Base-by-base conservation (phyloP, 2,329 filamentous ascomycete species). In the Pezicula neosporulosa region DNA sequence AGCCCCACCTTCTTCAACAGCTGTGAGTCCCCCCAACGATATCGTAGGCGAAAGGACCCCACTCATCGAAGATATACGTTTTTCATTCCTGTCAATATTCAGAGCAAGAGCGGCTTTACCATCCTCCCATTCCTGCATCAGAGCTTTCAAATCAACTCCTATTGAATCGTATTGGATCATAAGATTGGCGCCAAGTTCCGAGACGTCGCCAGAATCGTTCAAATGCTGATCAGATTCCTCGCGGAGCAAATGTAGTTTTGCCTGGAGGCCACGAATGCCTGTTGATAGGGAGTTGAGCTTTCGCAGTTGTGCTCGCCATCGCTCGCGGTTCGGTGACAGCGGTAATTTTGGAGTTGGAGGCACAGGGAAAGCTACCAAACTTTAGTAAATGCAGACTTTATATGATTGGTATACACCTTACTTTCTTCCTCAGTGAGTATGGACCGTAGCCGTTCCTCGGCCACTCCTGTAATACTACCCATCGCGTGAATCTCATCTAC, bases 141-240 rank as follows among this genome's bases (percentile, higher is more conserved):
- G 73, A 41, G 86, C 81, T 66, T 87, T 87, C 42, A 99, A 77
- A 64, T 99, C 94, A 24, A 85, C 78, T 3, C 94, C 94, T 56
- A 99, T 95, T 4, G 91, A 93, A 51, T 99, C 94, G 68, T 97
- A 99, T 64, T 97, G 94, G 19, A 85, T 73, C 78, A 96, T 86
- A 37, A 97, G 77, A 56, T 84, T 85, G 1, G 86, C 81, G 0
- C 89, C 90, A 15, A 96, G 79, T 58, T 96, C 89, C 4, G 83
- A 82, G 16, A 89, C 82, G 60, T 86, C 83, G 52, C 78, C 77
- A 36, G 88, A 84, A 60, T 87, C 84, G 62, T 96, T 89, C 27
- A 96, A 71, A 41, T 84, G 84, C 54, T 82, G 82, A 64, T 89
- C 90, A 0, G 91, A 95, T 68, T 97, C 91, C 68, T 99, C 94